Conservation (phyloP, 306 rosid genomes). For the Quercus gilva region DNA sequence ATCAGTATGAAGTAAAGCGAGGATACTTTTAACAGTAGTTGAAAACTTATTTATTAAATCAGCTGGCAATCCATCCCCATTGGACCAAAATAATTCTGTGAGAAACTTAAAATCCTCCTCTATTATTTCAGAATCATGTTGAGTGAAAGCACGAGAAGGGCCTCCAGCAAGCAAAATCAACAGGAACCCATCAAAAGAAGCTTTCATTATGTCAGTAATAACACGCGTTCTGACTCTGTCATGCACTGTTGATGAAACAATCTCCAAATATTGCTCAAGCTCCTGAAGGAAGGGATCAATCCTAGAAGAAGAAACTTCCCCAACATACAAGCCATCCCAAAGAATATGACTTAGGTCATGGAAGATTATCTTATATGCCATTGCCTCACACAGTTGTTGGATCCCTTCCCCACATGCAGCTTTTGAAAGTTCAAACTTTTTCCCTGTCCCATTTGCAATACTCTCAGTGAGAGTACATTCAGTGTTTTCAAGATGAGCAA, state of each 20-base stretch:
- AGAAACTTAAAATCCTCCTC: slow-evolving; percentile 88
- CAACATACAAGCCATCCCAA: slow-evolving; percentile 74
- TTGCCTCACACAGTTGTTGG: slow-evolving; percentile 66
- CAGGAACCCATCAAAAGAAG: slow-evolving; percentile 84
- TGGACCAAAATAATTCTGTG: slow-evolving; percentile 88
- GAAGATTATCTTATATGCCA: slow-evolving; percentile 71
- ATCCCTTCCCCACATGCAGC: slow-evolving; percentile 73
- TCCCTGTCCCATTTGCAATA: slow-evolving; percentile 37
- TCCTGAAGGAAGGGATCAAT: slow-evolving; percentile 77
- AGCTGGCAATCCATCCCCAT: slow-evolving; percentile 86
- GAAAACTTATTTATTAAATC: slow-evolving; percentile 71
- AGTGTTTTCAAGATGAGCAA: slow-evolving; percentile 56
- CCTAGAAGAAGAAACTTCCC: slow-evolving; percentile 65
- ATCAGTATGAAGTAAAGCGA: slow-evolving; percentile 51
- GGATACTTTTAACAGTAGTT: slow-evolving; percentile 42
- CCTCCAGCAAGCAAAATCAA: slow-evolving; percentile 91
- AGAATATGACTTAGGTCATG: slow-evolving; percentile 64
- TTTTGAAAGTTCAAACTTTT: slow-evolving; percentile 65
- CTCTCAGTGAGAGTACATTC: slow-evolving; percentile 35
- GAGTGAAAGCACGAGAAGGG: slow-evolving; percentile 70
- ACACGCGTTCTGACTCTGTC: slow-evolving; percentile 86
- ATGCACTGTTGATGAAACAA: slow-evolving; percentile 79
- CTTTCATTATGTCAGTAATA: slow-evolving; percentile 77
- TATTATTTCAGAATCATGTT: slow-evolving; percentile 56
- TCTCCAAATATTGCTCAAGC: slow-evolving; percentile 82